Conservation (phyloP, 352 stramenopile species). For the Globisporangium solare region DNA sequence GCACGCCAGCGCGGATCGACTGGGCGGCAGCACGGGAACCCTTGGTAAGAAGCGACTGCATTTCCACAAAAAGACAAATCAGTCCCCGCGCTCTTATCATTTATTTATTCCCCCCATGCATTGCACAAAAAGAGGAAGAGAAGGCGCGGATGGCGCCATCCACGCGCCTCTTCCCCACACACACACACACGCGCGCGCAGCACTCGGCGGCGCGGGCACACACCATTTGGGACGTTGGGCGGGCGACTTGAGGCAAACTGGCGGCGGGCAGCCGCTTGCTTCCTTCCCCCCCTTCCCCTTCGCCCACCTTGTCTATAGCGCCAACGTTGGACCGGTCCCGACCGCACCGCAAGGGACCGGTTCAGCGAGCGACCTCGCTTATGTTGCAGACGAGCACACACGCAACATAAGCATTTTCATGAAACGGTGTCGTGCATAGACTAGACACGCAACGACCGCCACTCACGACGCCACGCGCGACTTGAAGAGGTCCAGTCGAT, state of each 20-base stretch:
- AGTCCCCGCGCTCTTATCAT: background rate
- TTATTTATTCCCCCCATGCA: background rate
- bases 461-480: conserved; percentile 2
- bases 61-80: background rate
- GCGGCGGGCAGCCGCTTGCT: background rate
- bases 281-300: background rate
- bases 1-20: conserved; percentile 49
- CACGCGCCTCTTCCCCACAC: background rate
- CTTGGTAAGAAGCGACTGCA: conserved; percentile 63
- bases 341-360: background rate
- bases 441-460: background rate
- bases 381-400: too few relatives aligned
- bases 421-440: too few relatives aligned
- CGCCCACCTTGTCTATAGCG: conserved; percentile 1
- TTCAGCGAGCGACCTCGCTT: background rate
- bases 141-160: background rate
- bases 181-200: background rate
- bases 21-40: conserved; percentile 44
- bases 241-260: conserved; percentile 16
- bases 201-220: background rate
- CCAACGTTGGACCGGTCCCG: background rate
- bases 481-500: background rate
- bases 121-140: background rate
- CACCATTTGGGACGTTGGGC: conserved; percentile 17
- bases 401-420: background rate